A percentile compares a stretch with the other conserved stretches of the same genome.
phyloP scores from a whole-genome alignment of 2,329 filamentous ascomycete genomes.

The Trichoderma brevicompactum region DNA sequence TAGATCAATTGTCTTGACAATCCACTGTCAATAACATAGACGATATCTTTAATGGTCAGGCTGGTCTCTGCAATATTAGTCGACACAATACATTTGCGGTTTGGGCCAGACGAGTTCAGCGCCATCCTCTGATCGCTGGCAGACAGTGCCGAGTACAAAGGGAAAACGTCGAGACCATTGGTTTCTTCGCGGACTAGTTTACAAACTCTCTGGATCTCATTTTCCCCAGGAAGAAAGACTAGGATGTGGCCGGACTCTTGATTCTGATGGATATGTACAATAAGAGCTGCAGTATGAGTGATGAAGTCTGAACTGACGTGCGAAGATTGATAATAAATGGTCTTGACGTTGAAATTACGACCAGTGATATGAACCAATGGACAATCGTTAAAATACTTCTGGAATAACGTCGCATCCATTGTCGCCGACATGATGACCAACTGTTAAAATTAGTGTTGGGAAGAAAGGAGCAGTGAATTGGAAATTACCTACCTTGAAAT shows the following conservation, averaged over 20 bases:
- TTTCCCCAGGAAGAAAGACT: conserved; percentile 28
- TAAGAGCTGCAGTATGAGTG: not conserved
- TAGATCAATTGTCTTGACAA: conserved; percentile 27
- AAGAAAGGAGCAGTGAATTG: not conserved
- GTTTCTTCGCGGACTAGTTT: not conserved
- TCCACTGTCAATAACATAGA: conserved; percentile 29
- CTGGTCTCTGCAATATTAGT: conserved; percentile 2
- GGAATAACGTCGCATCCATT: conserved; percentile 24
- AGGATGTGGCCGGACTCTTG: conserved; percentile 27
- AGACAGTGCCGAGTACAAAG: conserved; percentile 23
- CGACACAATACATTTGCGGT: conserved; percentile 29
- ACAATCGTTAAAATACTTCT: conserved; percentile 29
- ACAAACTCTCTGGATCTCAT: conserved; percentile 25
- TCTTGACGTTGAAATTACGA: conserved; percentile 10
- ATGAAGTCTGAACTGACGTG: not conserved
- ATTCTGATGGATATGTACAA: conserved; percentile 25
- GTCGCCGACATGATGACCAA: conserved; percentile 31
- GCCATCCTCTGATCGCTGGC: conserved; percentile 4
- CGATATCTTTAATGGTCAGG: conserved; percentile 14
- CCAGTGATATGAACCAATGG: not conserved
- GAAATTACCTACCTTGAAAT: conserved; percentile 19
- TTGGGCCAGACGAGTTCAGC: conserved; percentile 12
- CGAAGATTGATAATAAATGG: not conserved
- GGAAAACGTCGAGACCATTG: conserved; percentile 24
- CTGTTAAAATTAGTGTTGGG: conserved; percentile 5